Evolutionary conservation across 768 basidiomycete genomes (phyloP).

Genomic region (Naganishia onofrii): DNA sequence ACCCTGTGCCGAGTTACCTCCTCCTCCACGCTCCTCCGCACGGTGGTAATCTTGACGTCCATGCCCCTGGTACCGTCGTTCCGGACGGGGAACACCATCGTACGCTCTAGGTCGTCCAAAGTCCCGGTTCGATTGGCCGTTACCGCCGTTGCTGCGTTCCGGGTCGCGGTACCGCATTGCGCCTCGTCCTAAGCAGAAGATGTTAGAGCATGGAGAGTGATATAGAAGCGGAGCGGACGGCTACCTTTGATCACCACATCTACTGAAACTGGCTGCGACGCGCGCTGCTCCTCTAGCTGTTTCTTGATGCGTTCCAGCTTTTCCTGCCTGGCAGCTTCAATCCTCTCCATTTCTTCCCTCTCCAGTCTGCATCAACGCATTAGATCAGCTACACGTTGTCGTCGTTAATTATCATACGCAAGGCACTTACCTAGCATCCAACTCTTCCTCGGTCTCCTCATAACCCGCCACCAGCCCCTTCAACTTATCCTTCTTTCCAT

Average conservation of each 20-base stretch:
- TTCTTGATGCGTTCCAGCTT: conserved; percentile 38
- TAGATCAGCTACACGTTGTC: not conserved
- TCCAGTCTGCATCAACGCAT: conserved; percentile 35
- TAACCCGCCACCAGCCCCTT: conserved; percentile 20
- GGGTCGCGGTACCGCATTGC: conserved; percentile 50
- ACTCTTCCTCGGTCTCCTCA: conserved; percentile 47
- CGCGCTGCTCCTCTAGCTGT: conserved; percentile 38
- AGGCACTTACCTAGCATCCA: conserved; percentile 44
- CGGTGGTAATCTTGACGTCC: not conserved
- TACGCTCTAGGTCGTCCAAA: conserved; percentile 18
- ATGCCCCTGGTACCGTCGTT: conserved; percentile 1
- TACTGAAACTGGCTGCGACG: conserved; percentile 34
- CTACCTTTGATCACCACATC: conserved; percentile 50
- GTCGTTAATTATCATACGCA: not conserved
- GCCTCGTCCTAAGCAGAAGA: conserved; percentile 42
- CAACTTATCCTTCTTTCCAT: conserved; percentile 29
- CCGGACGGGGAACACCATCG: conserved; percentile 18
- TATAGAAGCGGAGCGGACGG: not conserved
- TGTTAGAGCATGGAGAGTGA: too few species aligned
- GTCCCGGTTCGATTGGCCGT: not conserved
- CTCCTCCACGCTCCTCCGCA: not conserved
- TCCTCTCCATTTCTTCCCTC: conserved; percentile 48
- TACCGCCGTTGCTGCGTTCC: conserved; percentile 29
- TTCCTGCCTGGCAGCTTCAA: conserved; percentile 39
- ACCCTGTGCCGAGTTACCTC: not conserved